Conservation (phyloP, 768 basidiomycete genomes). For the Suillus weaverae region DNA sequence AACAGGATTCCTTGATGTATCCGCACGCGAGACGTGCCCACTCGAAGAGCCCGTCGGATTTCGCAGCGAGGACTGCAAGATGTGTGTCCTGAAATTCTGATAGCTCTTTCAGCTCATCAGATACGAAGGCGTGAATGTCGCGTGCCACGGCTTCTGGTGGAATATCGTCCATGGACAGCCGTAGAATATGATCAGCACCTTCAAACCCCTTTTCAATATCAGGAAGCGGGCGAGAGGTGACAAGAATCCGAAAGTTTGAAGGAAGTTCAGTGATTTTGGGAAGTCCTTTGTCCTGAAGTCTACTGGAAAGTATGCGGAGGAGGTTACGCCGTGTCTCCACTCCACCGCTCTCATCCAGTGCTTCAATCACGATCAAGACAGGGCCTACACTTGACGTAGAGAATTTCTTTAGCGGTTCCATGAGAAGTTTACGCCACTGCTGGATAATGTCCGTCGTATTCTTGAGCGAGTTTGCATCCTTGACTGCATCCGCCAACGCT, state of each 20-base stretch:
- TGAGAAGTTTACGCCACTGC: slow-evolving; percentile 20
- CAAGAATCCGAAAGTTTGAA: slow-evolving; percentile 7
- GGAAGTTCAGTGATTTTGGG: slow-evolving; percentile 2
- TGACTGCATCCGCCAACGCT: neutral
- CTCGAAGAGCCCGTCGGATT: slow-evolving; percentile 5
- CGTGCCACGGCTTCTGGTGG: neutral
- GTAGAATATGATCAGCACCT: neutral
- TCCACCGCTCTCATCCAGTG: slow-evolving; percentile 17
- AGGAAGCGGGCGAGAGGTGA: slow-evolving; percentile 11
- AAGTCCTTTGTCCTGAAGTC: neutral
- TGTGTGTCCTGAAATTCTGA: neutral
- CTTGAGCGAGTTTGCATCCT: neutral
- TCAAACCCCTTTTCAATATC: neutral
- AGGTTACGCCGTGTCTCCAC: slow-evolving; percentile 17
- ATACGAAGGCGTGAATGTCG: neutral
- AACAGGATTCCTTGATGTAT: neutral
- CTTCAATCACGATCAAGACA: slow-evolving; percentile 28
- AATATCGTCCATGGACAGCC: neutral
- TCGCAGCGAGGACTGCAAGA: neutral
- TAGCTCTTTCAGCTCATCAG: neutral
- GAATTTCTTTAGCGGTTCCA: slow-evolving; percentile 13
- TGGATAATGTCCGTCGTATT: neutral
- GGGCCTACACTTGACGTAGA: slow-evolving; percentile 15
- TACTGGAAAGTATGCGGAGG: slow-evolving; percentile 17
- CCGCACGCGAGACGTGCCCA: slow-evolving; percentile 13